Conservation (phyloP, 805 yeast species). For the Nakazawaea pomicola region DNA sequence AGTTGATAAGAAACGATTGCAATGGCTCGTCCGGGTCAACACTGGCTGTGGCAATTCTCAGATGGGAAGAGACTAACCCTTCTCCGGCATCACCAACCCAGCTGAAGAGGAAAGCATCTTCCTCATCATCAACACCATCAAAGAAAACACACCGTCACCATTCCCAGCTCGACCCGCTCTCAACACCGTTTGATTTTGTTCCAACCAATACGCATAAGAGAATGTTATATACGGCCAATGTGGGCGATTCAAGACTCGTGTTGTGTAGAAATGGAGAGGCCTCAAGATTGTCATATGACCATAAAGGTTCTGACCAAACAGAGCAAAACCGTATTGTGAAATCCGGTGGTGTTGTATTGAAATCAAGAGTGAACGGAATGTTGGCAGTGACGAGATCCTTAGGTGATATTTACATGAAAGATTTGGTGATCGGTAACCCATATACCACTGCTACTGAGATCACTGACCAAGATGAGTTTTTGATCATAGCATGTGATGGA, state of each 20-base stretch:
- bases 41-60: constrained; percentile 86
- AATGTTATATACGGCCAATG: constrained; percentile 89
- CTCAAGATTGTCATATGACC: constrained; percentile 82
- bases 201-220: constrained; percentile 52
- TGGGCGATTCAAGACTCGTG: constrained; percentile 87
- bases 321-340: constrained; percentile 74
- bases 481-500: constrained; percentile 94
- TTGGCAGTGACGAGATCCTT: constrained; percentile 90
- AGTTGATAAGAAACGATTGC: constrained; percentile 51
- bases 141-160: neutral
- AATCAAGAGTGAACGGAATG: constrained; percentile 91
- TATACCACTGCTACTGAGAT: constrained; percentile 86
- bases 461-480: constrained; percentile 59
- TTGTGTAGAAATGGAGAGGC: constrained; percentile 72
- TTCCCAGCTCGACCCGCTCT: constrained; percentile 14
- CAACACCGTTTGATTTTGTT: constrained; percentile 39
- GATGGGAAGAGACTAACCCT: constrained; percentile 64
- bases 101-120: constrained; percentile 6
- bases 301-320: constrained; percentile 77
- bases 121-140: constrained; percentile 5
- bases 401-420: constrained; percentile 92
- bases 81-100: neutral
- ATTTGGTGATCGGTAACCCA: constrained; percentile 83
- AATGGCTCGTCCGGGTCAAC: constrained; percentile 86
- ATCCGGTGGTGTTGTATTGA: constrained; percentile 83